phyloP scores from a whole-genome alignment of 2,329 filamentous ascomycete species.

The Cercospora berteroae region DNA sequence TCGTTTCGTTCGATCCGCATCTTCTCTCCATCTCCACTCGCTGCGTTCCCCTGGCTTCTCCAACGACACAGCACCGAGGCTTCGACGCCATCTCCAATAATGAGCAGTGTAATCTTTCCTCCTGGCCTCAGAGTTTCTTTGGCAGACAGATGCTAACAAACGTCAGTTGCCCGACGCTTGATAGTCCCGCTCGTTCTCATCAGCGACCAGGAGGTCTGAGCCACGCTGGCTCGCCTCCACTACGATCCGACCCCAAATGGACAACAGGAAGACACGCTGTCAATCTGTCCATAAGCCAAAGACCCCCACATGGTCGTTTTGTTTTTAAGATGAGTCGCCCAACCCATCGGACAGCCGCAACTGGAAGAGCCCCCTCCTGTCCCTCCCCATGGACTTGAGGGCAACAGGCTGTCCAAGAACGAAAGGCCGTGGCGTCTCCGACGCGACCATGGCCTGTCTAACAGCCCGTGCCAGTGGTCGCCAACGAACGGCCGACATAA shows the following conservation, averaged over 20 bases:
- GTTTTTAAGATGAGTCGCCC: background rate
- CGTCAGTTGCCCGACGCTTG: background rate
- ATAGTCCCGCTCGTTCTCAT: background rate
- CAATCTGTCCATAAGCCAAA: background rate
- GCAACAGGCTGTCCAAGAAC: background rate
- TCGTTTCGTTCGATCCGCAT: background rate
- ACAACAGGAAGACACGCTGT: background rate
- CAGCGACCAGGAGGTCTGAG: background rate
- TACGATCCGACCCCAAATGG: background rate
- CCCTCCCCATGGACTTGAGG: background rate
- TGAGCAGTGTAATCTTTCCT: background rate
- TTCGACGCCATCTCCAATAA: background rate
- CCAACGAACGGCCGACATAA: background rate
- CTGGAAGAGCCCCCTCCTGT: background rate
- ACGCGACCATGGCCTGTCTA: background rate
- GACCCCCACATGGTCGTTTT: background rate
- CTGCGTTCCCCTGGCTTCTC: background rate
- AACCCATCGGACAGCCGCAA: background rate
- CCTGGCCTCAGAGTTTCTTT: background rate
- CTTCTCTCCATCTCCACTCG: background rate
- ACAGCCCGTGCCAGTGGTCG: background rate
- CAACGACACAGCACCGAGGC: background rate
- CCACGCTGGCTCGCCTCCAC: background rate
- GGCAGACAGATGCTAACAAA: background rate
- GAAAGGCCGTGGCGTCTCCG: background rate